A percentile compares a stretch with the other conserved stretches of the same genome.
Evolutionary conservation across 306 rosid species (phyloP).

Genomic region (Carpinus fangiana): DNA sequence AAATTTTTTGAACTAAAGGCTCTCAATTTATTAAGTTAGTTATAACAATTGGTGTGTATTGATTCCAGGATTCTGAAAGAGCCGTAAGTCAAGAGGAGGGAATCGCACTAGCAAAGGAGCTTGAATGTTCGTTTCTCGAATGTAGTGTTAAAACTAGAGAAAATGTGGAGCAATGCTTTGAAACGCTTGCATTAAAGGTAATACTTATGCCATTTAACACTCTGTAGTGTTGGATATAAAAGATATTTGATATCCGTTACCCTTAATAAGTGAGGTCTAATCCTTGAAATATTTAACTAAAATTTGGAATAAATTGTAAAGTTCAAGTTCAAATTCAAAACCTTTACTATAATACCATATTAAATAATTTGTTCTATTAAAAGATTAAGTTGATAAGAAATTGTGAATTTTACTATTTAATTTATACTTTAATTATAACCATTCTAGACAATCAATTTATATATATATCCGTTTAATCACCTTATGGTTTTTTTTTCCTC

Average conservation of each 20-base stretch:
- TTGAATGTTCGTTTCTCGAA: conserved; percentile 80
- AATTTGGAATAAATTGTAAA: no score
- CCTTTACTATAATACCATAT: no score
- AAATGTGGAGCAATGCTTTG: conserved; percentile 81
- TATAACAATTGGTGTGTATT: conserved; percentile 8
- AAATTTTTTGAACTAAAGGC: neutral
- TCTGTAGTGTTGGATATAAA: neutral
- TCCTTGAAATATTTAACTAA: no score
- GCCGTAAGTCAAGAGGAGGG: conserved; percentile 91
- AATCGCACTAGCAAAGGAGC: conserved; percentile 66
- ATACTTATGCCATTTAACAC: neutral
- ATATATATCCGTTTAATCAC: neutral
- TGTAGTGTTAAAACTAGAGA: conserved; percentile 93
- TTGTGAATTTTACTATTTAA: no score
- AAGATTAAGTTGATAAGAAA: no score
- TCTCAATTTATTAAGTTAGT: neutral
- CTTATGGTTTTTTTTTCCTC: neutral
- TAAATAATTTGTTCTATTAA: neutral
- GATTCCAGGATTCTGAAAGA: conserved; percentile 71
- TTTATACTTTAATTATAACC: no score
- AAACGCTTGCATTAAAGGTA: conserved; percentile 89
- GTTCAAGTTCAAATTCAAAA: no score
- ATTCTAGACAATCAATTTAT: neutral
- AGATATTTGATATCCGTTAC: no score
- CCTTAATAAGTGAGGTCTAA: no score